phyloP scores from a whole-genome alignment of 2,329 filamentous ascomycete genomes.

The Pyrenochaeta sp. region DNA sequence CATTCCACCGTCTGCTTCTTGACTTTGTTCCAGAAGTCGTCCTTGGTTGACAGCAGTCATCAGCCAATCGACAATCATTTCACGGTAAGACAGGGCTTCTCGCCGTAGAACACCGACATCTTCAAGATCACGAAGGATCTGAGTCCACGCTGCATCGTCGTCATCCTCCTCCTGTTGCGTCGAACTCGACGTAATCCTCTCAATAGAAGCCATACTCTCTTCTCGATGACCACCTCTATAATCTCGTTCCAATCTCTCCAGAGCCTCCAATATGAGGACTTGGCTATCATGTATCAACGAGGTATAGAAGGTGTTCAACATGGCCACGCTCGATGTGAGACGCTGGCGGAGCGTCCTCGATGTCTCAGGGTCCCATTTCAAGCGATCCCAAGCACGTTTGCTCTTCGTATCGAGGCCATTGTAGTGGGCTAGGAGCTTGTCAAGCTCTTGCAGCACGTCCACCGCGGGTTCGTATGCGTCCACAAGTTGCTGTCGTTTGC shows the following conservation, averaged over 20 bases:
- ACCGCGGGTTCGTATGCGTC: constrained; percentile 33
- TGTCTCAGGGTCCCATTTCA: constrained; percentile 38
- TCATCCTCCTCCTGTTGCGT: constrained; percentile 19
- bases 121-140: constrained; percentile 41
- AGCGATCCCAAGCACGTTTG: constrained; percentile 39
- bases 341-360: constrained; percentile 28
- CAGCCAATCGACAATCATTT: constrained; percentile 42
- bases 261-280: constrained; percentile 37
- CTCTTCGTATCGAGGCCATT: constrained; percentile 37
- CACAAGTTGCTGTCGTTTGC: constrained; percentile 28
- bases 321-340: constrained; percentile 29
- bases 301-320: constrained; percentile 39
- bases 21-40: constrained; percentile 31
- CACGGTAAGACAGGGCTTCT: constrained; percentile 30
- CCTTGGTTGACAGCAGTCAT: constrained; percentile 40
- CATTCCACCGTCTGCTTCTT: constrained; percentile 8
- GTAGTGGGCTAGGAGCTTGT: constrained; percentile 34
- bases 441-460: constrained; percentile 36
- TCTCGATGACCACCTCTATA: constrained; percentile 40
- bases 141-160: constrained; percentile 38
- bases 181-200: constrained; percentile 23
- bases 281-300: constrained; percentile 37
- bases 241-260: constrained; percentile 38
- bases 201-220: constrained; percentile 34
- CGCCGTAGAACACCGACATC: constrained; percentile 37